Evolutionary conservation across 2,329 filamentous ascomycete species (phyloP).

Genomic region (Alternaria longipes): DNA sequence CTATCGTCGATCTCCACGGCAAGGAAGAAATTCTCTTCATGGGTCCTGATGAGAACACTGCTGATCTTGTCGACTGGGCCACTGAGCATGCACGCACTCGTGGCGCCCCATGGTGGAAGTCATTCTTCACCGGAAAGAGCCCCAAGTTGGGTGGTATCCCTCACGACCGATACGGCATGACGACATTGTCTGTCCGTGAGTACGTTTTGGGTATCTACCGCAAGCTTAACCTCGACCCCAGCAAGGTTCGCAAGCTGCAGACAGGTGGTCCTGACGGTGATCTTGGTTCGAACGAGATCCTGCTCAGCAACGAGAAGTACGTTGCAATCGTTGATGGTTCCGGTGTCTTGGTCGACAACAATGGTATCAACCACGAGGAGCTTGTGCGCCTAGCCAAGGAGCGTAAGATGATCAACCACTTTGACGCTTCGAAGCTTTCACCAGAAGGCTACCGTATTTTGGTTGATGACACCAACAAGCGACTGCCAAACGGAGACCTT

Average conservation of each 20-base stretch:
- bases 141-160: slow-evolving; percentile 95
- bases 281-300: slow-evolving; percentile 95
- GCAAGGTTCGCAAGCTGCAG: slow-evolving; percentile 89
- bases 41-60: slow-evolving; percentile 99
- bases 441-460: slow-evolving; percentile 88
- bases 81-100: slow-evolving; percentile 89
- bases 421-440: slow-evolving; percentile 85
- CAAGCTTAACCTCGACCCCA: slow-evolving; percentile 89
- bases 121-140: slow-evolving; percentile 99
- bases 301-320: slow-evolving; percentile 95
- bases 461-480: slow-evolving; percentile 88
- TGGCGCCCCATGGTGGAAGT: slow-evolving; percentile 99
- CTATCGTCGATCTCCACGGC: slow-evolving; percentile 92
- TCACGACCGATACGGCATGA: slow-evolving; percentile 97
- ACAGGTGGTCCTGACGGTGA: slow-evolving; percentile 97
- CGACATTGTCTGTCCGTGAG: slow-evolving; percentile 92
- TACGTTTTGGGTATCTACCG: slow-evolving; percentile 97
- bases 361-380: slow-evolving; percentile 86
- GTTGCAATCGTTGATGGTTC: slow-evolving; percentile 94
- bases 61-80: slow-evolving; percentile 97
- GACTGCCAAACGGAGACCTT: slow-evolving; percentile 85
- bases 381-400: slow-evolving; percentile 83
- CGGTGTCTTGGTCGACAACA: slow-evolving; percentile 91
- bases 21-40: slow-evolving; percentile 98
- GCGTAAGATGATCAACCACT: slow-evolving; percentile 89